Percentiles rank a stretch among this genome's conserved stretches.
These are phyloP conservation scores for Penicillium freii DNA, from an alignment of 2,329 filamentous ascomycete genomes.

Conservation along the genomic window DNA sequence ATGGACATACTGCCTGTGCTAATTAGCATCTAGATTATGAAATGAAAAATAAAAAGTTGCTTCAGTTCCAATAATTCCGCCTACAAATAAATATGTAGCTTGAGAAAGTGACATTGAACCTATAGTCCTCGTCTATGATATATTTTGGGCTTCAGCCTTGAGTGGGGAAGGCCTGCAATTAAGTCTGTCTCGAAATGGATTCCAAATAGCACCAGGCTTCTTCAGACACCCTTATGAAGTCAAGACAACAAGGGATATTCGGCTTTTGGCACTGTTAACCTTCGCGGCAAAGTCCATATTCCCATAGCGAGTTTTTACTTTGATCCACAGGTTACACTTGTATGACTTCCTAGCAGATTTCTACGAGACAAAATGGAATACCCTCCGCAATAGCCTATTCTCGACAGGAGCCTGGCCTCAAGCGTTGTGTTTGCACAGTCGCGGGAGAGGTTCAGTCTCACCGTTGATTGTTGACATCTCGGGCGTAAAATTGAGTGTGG, in stretches of 20 bases:
- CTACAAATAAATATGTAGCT: not conserved
- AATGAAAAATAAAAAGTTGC: conserved; percentile 1
- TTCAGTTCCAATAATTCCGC: not conserved
- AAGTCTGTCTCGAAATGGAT: not conserved
- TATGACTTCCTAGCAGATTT: not conserved
- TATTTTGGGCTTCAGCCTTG: not conserved
- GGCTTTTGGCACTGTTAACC: not conserved
- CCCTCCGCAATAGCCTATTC: not conserved
- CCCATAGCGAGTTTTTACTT: not conserved
- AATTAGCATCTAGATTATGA: conserved; percentile 1
- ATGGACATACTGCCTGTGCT: not conserved
- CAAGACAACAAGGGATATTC: not conserved
- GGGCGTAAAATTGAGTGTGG: not conserved
- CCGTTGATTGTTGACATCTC: not conserved
- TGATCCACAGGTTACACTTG: not conserved
- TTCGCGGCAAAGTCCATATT: not conserved
- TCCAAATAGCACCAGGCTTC: not conserved
- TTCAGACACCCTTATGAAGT: not conserved
- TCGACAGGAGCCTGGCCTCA: not conserved
- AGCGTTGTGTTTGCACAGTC: not conserved
- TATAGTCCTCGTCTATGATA: too few species aligned
- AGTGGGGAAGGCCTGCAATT: not conserved
- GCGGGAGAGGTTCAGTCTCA: not conserved
- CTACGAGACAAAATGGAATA: not conserved
- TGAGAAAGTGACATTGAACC: not conserved